These are phyloP conservation scores for Stropharia rugosoannulata DNA, from an alignment of 768 basidiomycete genomes.

Conservation along the genomic window DNA sequence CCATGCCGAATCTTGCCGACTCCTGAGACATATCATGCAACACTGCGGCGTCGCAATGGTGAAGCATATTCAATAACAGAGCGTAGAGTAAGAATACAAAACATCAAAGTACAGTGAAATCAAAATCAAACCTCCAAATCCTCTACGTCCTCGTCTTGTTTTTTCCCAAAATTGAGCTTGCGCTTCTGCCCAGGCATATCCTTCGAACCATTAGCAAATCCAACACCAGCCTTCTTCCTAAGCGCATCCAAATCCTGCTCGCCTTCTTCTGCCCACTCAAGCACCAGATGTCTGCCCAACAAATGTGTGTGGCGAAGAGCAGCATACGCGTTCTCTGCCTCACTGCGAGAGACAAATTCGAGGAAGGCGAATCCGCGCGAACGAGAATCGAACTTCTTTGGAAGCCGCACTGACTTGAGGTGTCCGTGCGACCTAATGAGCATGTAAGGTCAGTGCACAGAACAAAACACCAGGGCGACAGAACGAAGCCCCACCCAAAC, in stretches of 20 bases:
- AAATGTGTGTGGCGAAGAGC: slow-evolving; percentile 93
- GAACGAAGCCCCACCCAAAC: slow-evolving; percentile 64
- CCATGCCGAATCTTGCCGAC: no score
- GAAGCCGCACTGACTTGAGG: slow-evolving; percentile 92
- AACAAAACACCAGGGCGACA: not conserved
- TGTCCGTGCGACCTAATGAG: slow-evolving; percentile 76
- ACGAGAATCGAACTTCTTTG: slow-evolving; percentile 86
- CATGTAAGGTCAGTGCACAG: not conserved
- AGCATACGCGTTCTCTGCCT: slow-evolving; percentile 87
- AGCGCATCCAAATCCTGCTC: slow-evolving; percentile 77
- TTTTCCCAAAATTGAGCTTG: slow-evolving; percentile 59
- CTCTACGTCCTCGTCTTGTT: slow-evolving; percentile 34
- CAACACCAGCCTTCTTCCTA: slow-evolving; percentile 78
- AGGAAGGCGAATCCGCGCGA: slow-evolving; percentile 96
- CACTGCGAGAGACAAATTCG: slow-evolving; percentile 86
- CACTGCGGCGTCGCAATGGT: no score
- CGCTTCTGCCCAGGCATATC: slow-evolving; percentile 74
- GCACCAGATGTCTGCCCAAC: slow-evolving; percentile 90
- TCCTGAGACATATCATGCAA: no score
- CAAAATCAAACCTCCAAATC: slow-evolving; percentile 25
- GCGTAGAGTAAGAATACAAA: no score
- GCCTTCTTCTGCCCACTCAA: slow-evolving; percentile 90
- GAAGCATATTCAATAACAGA: no score
- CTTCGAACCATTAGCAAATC: slow-evolving; percentile 61
- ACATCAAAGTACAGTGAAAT: no score